Evolutionary conservation across 352 stramenopile genomes (phyloP).

Genomic region (Achlya hypogyna): DNA sequence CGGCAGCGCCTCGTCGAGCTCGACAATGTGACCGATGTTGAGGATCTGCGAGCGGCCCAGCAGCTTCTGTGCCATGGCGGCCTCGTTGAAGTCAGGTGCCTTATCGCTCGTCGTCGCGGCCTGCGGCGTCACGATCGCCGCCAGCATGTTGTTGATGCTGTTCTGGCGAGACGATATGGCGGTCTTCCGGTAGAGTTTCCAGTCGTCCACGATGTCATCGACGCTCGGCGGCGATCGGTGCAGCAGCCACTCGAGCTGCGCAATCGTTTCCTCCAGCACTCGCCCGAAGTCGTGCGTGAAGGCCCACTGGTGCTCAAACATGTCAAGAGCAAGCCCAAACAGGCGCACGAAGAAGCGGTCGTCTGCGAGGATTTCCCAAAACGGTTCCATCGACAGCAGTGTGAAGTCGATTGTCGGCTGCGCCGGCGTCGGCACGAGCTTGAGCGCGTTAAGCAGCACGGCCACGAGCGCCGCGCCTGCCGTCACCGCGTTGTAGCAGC

Average conservation of each 20-base stretch:
- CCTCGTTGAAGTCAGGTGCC: background rate
- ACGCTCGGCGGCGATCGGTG: slow-evolving; percentile 47
- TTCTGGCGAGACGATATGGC: slow-evolving; percentile 31
- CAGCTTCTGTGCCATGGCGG: slow-evolving; percentile 36
- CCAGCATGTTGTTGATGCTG: slow-evolving; percentile 45
- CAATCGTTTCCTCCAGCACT: slow-evolving; percentile 67
- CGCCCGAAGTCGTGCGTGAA: slow-evolving; percentile 57
- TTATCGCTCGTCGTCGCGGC: slow-evolving; percentile 23
- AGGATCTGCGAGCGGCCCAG: slow-evolving; percentile 63
- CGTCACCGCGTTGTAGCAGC: background rate
- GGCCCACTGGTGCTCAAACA: slow-evolving; percentile 68
- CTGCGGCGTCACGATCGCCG: background rate
- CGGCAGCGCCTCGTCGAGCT: slow-evolving; percentile 60
- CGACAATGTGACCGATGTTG: slow-evolving; percentile 51
- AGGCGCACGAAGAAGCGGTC: slow-evolving; percentile 69
- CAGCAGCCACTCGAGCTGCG: slow-evolving; percentile 54
- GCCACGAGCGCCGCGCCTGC: slow-evolving; percentile 2
- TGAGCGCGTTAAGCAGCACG: slow-evolving; percentile 52
- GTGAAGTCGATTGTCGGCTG: slow-evolving; percentile 64
- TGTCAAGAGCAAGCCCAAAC: slow-evolving; percentile 63
- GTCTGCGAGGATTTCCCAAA: slow-evolving; percentile 77
- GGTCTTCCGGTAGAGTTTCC: slow-evolving; percentile 28
- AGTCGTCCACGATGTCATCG: slow-evolving; percentile 58
- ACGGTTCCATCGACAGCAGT: slow-evolving; percentile 63
- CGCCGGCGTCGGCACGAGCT: slow-evolving; percentile 35